Evolutionary conservation across 2,329 filamentous ascomycete species (phyloP), one percentile per base, ranked within the genome.

Genomic region (Aschersonia sp.): DNA sequence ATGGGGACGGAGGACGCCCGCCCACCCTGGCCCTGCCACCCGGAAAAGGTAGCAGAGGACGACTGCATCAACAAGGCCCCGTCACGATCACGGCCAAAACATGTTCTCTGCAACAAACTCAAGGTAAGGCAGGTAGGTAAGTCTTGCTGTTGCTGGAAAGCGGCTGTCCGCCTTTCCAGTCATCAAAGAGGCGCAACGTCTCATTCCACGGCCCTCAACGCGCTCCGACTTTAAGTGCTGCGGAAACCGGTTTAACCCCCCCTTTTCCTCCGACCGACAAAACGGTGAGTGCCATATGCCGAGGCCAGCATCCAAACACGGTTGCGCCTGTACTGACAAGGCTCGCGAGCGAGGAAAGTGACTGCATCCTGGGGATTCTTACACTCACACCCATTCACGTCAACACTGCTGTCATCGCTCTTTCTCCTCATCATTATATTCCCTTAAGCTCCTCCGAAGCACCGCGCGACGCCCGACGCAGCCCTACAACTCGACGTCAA

Each of bases 1-100:
- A 51, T 6, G 14, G 49, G 59, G 35, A 12, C 54, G 55, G 45
- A 50, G 48, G 51, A 50, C 48, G 49, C 51, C 55, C 54, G 51
- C 44, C 46, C 32, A 8, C 37, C 14, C 46, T 32, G 41, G 45
- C 31, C 41, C 45, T 29, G 8, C 32, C 12, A 11, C 9, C 35
- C 12, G 43, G 29, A 31, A 41, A 32, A 30, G 44, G 43, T 43
- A 29, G 35, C 40, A 37, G 35, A 37, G 35, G 8, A 37, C 12
- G 35, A 12, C 35, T 37, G 35, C 49, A 51, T 50, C 49, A 50
- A 51, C 50, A 46, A 43, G 43, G 30, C n/a, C 45, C 49, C 47
- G 52, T 55, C 56, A 58, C 56, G 51, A 22, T 22, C 22, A 22
- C 22, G 53, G 56, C 55, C 55, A 58, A 57, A 58, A 57, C 56